phyloP scores from a whole-genome alignment of 768 basidiomycete genomes.

The Leccinum boreale region DNA sequence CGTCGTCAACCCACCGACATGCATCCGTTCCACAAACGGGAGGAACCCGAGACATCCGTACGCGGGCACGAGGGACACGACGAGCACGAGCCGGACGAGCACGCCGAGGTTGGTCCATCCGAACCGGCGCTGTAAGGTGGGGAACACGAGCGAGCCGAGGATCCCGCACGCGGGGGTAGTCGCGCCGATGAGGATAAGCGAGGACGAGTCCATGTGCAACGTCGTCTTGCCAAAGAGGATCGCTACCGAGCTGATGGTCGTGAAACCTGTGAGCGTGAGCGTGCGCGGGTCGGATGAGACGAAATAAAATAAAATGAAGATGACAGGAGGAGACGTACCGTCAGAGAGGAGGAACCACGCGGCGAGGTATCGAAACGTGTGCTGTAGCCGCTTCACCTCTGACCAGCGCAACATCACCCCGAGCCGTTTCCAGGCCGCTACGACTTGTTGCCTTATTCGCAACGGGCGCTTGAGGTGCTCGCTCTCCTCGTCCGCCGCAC shows the following conservation, averaged over 20 bases:
- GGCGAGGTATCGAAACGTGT: constrained; percentile 86
- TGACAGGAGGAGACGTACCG: constrained; percentile 43
- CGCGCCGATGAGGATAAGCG: constrained; percentile 76
- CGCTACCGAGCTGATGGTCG: constrained; percentile 89
- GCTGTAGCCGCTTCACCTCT: constrained; percentile 69
- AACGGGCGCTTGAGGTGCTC: constrained; percentile 31
- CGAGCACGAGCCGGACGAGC: constrained; percentile 61
- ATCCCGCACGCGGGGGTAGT: constrained; percentile 80
- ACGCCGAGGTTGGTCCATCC: constrained; percentile 66
- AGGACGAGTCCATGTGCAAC: constrained; percentile 73
- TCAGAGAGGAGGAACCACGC: constrained; percentile 96
- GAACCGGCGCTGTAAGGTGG: constrained; percentile 61
- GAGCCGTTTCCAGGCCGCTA: constrained; percentile 71
- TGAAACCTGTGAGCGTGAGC: constrained; percentile 55
- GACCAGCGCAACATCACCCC: constrained; percentile 69
- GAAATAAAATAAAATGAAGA: not conserved
- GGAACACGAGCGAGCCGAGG: constrained; percentile 80
- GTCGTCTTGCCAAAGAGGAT: constrained; percentile 90
- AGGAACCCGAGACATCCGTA: constrained; percentile 87
- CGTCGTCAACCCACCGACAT: constrained; percentile 73
- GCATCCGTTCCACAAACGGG: constrained; percentile 41
- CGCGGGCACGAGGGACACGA: constrained; percentile 64
- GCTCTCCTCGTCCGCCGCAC: constrained; percentile 1
- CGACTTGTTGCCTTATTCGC: constrained; percentile 51
- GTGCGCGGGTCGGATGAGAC: not conserved